A percentile compares a stretch with the other conserved stretches of the same genome.
Conservation (phyloP, 2,329 filamentous ascomycete species). For the Madurella mycetomatis region DNA sequence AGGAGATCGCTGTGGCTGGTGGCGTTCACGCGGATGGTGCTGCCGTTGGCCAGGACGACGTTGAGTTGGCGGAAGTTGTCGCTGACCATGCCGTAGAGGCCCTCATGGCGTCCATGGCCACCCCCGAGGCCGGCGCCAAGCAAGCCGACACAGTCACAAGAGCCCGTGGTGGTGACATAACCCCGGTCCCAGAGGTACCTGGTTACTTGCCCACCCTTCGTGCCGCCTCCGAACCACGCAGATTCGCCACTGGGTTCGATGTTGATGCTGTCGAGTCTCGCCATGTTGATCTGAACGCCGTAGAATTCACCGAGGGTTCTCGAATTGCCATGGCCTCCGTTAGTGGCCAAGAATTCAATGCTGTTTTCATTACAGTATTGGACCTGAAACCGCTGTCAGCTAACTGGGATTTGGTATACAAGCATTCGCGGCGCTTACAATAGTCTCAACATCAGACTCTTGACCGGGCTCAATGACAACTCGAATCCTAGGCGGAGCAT, state of each 20-base stretch:
- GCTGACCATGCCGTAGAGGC: conserved; percentile 5
- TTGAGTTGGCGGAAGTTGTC: conserved; percentile 5
- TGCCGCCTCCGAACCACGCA: conserved; percentile 9
- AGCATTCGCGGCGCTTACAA: not conserved
- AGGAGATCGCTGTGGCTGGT: conserved; percentile 1
- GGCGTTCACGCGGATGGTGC: conserved; percentile 1
- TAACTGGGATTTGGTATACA: not conserved
- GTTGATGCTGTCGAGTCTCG: not conserved
- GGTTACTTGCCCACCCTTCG: not conserved
- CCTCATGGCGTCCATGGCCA: conserved; percentile 6
- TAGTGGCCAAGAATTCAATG: conserved; percentile 3
- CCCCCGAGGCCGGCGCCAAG: conserved; percentile 3
- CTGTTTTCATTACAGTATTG: conserved; percentile 10
- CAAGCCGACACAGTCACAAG: conserved; percentile 5
- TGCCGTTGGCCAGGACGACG: conserved; percentile 4
- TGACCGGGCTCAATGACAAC: conserved; percentile 3
- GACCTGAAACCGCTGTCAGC: not conserved
- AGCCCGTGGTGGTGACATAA: conserved; percentile 1
- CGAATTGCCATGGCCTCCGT: not conserved
- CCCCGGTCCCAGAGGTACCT: conserved; percentile 8
- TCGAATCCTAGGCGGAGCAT: not conserved
- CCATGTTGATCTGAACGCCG: conserved; percentile 10
- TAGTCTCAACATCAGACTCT: conserved; percentile 5
- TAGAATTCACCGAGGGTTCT: not conserved
- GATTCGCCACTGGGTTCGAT: conserved; percentile 1